Evolutionary conservation across 768 basidiomycete genomes (phyloP), one percentile per base, ranked within the genome.

Genomic region (Hygrocybe coccinea): DNA sequence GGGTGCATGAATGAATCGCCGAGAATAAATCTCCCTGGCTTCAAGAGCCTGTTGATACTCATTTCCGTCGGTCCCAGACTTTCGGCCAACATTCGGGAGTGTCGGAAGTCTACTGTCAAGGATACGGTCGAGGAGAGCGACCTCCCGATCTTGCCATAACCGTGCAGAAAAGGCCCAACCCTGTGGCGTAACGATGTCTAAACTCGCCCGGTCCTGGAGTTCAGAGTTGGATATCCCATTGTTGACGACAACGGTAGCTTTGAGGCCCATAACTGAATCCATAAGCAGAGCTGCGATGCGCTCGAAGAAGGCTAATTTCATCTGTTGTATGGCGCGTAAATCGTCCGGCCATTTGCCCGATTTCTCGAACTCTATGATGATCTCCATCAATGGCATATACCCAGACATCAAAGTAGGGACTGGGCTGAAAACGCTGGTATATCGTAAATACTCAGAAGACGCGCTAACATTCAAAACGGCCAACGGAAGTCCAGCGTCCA

Each of bases 311-410:
- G 95, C 95, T 1, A 95, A 75, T 68, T 98, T 98, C 69, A 93
- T 86, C 59, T 91, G 91, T 68, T 97, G 95, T 46, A 97, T 89
- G 0, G 94, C 93, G 15, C 76, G 79, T 3, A 98, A 78, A 60
- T 98, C 93, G 64, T 98, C 95, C 0, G 97, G 95, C 97, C 97
- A 99, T 58, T 82, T 82, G 0, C 87, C 84, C 0, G 93, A 95
- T 58, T 87, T 89, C 67, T 98, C 95, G 63, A 97, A 97, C 67
- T 95, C 89, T 33, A 98, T 70, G 21, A 93, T 68, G 47, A 93
- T 73, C 12, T 88, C 81, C 59, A 93, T 87, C 2, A 81, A 77
- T 0, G 86, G 81, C 11, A 86, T 66, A 65, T 86, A 88, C 9
- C 82, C 80, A 9, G 88, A 82, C 52, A 81, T 81, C 1, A 71